Evolutionary conservation across 768 basidiomycete species (phyloP), one percentile per base, ranked within the genome.

Genomic region (Podaxis mareebaensis): DNA sequence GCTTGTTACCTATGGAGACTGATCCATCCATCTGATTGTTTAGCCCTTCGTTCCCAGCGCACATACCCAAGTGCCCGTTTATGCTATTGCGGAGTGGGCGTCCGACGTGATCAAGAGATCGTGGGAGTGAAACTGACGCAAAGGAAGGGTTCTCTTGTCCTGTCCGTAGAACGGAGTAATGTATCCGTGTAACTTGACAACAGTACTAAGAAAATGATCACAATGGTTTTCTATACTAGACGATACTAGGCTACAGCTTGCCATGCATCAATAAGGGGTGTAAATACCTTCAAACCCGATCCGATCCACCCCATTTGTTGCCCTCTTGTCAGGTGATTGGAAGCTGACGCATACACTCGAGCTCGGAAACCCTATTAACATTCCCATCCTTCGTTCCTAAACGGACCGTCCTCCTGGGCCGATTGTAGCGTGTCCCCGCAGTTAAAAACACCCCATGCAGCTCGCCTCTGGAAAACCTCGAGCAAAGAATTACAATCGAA

Each of bases 311-410:
- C 69, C 67, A 6, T 54, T 64, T 8, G 63, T 63, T 26, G 65
- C 54, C 42, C n/a, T 28, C 39, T 53, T 65, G 6, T 36, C 44
- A 30, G 38, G 68, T 72, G 17, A 68, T 62, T 13, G 71, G 71
- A 20, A 71, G 51, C 58, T 73, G 70, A 3, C 69, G 67, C 28
- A 69, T 71, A 70, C 72, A 73, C 1, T 59, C 62, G 55, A 73
- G 63, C 60, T 33, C 30, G 30, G 70, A 52, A 11, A 60, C 62
- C 56, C 72, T 70, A 22, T 72, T 72, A 5, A 69, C 70, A 52
- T 73, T 67, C 7, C 72, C 72, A 46, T 73, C 72, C 52, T 68
- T 66, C 38, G 58, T 60, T 8, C 71, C 71, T 11, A 73, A 48
- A n/a, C 68, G 1, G 66, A 68, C 17, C 61, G 59, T 8, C 65